Percentiles rank a stretch among this genome's conserved stretches.
Conservation (phyloP, 805 yeast genomes). For the Kazachstania martiniae region DNA sequence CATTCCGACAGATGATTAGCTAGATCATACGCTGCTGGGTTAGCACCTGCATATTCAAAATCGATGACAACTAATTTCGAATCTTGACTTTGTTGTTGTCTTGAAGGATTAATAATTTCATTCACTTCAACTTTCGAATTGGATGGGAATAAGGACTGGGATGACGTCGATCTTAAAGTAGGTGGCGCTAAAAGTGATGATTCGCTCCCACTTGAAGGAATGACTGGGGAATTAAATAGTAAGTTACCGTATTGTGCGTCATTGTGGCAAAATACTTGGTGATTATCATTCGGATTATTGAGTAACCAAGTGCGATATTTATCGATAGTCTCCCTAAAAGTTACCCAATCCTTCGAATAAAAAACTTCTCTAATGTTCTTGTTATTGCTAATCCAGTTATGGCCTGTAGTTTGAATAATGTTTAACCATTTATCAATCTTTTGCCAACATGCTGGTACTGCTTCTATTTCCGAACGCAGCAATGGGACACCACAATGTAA, state of each 20-base stretch:
- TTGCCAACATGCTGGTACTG: conserved; percentile 62
- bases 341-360: conserved; percentile 32
- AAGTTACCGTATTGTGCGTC: conserved; percentile 96
- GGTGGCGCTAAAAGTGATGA: conserved; percentile 2
- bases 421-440: conserved; percentile 62
- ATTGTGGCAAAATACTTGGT: conserved; percentile 79
- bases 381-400: conserved; percentile 29
- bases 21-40: conserved; percentile 79
- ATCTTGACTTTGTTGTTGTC: conserved; percentile 40
- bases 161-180: conserved; percentile 10
- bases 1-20: conserved; percentile 93
- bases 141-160: conserved; percentile 22
- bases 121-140: conserved; percentile 20
- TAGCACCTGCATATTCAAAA: conserved; percentile 91
- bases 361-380: conserved; percentile 29
- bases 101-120: conserved; percentile 28
- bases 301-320: conserved; percentile 57
- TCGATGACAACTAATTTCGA: conserved; percentile 84
- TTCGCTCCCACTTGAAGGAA: conserved; percentile 4
- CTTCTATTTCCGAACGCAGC: conserved; percentile 40
- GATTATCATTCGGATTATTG: conserved; percentile 27
- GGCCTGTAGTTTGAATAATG: conserved; percentile 29
- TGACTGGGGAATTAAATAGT: conserved; percentile 50
- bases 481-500: conserved; percentile 72
- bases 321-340: conserved; percentile 38